Conservation (phyloP, 257 asterid species). For the Misopates orontium region DNA sequence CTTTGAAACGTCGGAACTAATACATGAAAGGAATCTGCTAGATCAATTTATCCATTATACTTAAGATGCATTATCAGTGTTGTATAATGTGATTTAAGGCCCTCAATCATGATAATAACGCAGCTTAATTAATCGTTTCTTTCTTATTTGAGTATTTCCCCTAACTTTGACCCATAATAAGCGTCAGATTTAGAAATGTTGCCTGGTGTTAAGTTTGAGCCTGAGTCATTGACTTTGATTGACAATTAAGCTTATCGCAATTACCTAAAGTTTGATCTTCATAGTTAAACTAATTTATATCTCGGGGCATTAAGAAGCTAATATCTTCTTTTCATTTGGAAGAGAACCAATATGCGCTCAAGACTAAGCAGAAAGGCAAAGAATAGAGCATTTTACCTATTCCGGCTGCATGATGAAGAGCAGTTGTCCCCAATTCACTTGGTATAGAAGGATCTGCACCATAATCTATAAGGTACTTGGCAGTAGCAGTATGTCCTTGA, state of each 20-base stretch:
- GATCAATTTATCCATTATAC: too few relatives aligned
- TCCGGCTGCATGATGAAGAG: conserved; percentile 89
- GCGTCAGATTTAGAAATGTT: too few relatives aligned
- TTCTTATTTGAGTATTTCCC: too few relatives aligned
- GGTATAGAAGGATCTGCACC: conserved; percentile 88
- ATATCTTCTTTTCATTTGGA: neutral
- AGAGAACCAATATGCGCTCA: neutral
- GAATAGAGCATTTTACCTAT: conserved; percentile 47
- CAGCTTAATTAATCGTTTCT: neutral
- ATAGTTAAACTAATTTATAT: too few relatives aligned
- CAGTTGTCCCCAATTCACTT: conserved; percentile 82
- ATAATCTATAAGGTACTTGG: conserved; percentile 65
- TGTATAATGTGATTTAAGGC: neutral
- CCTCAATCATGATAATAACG: neutral
- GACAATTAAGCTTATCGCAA: too few relatives aligned
- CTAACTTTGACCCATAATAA: too few relatives aligned
- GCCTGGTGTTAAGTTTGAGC: too few relatives aligned
- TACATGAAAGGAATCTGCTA: too few relatives aligned
- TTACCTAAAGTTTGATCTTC: too few relatives aligned
- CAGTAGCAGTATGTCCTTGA: conserved; percentile 76
- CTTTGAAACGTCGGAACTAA: too few relatives aligned
- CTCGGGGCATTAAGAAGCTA: neutral
- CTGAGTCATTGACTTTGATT: too few relatives aligned
- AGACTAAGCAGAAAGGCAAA: neutral
- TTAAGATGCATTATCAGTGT: too few relatives aligned